A percentile compares a stretch with the other conserved stretches of the same genome.
Conservation (phyloP, 1,284 basidiomycete species). For the Marasmius sp. region DNA sequence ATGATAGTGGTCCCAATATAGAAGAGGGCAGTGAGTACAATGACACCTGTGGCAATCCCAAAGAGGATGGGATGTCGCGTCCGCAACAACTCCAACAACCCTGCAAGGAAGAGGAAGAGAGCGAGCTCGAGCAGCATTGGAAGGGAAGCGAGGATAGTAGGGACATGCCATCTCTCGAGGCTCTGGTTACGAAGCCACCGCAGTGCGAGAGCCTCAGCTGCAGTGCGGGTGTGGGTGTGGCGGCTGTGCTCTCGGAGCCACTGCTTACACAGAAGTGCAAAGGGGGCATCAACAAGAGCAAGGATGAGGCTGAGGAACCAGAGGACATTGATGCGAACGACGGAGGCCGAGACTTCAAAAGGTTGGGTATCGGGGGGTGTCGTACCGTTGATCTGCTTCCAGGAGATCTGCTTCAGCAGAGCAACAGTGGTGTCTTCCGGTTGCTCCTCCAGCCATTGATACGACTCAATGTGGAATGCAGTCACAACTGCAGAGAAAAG, state of each 20-base stretch:
- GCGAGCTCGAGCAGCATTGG: constrained; percentile 1
- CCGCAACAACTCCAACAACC: constrained; percentile 3
- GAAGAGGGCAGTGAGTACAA: background rate
- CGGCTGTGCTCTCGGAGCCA: constrained; percentile 10
- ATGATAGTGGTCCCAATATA: background rate
- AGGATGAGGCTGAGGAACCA: constrained; percentile 6
- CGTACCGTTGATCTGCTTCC: background rate
- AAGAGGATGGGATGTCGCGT: background rate
- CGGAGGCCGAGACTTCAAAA: background rate
- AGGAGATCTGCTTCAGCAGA: background rate
- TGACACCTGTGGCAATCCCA: background rate
- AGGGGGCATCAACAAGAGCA: background rate
- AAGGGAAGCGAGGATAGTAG: background rate
- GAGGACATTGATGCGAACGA: background rate
- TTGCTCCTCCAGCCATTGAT: background rate
- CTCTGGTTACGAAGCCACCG: background rate
- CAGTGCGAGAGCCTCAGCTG: background rate
- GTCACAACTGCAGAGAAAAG: background rate
- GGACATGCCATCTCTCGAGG: background rate
- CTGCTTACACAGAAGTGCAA: constrained; percentile 12
- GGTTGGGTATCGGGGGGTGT: background rate
- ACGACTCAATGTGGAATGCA: background rate
- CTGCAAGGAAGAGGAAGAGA: constrained; percentile 2
- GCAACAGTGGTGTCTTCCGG: background rate
- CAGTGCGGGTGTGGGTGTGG: background rate